Evolutionary conservation across 164 flowering plant genomes (phyloP).

Genomic region (Akebia trifoliata): DNA sequence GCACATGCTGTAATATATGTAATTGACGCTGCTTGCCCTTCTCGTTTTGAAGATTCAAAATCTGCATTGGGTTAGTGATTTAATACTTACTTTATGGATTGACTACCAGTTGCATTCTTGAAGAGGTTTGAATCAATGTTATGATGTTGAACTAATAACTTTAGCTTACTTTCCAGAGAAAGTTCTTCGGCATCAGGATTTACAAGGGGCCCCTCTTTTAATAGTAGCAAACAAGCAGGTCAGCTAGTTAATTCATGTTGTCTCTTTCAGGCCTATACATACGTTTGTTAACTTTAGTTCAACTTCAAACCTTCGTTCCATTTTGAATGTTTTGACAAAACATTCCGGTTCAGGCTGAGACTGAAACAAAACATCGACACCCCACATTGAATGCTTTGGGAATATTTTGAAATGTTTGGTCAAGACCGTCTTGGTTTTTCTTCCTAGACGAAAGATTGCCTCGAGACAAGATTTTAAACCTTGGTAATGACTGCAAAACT

Average conservation of each 20-base stretch:
- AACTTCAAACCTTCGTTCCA: too few relatives aligned
- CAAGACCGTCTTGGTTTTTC: too few relatives aligned
- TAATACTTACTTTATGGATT: not conserved
- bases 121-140: not conserved
- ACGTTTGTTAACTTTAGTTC: too few relatives aligned
- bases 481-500: too few relatives aligned
- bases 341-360: too few relatives aligned
- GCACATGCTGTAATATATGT: conserved; percentile 95
- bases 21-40: conserved; percentile 84
- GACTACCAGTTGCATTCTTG: not conserved
- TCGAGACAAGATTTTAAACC: too few relatives aligned
- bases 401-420: too few relatives aligned
- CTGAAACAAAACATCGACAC: too few relatives aligned
- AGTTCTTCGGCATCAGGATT: conserved; percentile 81
- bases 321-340: too few relatives aligned
- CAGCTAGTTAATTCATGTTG: conserved; percentile 1
- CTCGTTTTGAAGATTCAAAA: conserved; percentile 96
- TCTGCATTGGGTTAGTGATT: conserved; percentile 74
- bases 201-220: conserved; percentile 93
- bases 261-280: not conserved
- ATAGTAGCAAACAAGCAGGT: conserved; percentile 97
- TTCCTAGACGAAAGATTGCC: too few relatives aligned
- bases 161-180: conserved; percentile 49
- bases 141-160: conserved; percentile 11
- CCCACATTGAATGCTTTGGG: too few relatives aligned